These are phyloP conservation scores for Cymbomonas tetramitiformis DNA, from an alignment of 139 green algal species.

Conservation along the genomic window DNA sequence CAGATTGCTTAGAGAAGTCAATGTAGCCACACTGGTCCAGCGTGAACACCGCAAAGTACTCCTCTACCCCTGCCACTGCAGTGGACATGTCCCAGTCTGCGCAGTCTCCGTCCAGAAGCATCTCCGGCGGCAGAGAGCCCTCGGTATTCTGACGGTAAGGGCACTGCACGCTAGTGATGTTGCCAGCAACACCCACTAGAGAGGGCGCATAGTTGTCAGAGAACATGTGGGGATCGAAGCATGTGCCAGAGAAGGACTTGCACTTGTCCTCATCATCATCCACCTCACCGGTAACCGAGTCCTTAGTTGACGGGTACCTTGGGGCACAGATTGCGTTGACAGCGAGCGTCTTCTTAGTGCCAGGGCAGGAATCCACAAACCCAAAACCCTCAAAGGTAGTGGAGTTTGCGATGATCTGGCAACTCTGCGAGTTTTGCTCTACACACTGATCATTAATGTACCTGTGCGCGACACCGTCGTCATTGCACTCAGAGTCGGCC, in stretches of 20 bases:
- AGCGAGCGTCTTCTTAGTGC: slow-evolving; percentile 8
- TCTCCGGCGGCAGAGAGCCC: too few species aligned
- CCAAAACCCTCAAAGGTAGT: background rate
- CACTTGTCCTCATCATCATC: too few species aligned
- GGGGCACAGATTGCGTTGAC: slow-evolving; percentile 17
- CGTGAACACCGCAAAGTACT: too few species aligned
- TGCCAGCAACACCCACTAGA: background rate
- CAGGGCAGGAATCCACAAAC: slow-evolving; percentile 19
- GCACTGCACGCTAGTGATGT: background rate
- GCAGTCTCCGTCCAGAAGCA: too few species aligned
- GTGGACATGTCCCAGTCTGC: too few species aligned
- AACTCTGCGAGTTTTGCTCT: background rate
- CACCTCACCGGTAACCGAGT: background rate
- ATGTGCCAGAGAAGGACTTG: too few species aligned
- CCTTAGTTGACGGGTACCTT: background rate
- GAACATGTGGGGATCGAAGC: too few species aligned
- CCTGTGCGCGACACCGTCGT: slow-evolving; percentile 3
- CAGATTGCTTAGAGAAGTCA: too few species aligned
- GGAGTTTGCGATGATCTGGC: slow-evolving; percentile 1
- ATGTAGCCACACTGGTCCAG: too few species aligned
- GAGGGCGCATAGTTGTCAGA: background rate
- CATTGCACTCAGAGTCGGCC: slow-evolving; percentile 8
- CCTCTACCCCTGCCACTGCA: too few species aligned
- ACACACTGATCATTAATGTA: background rate
- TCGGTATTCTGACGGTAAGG: too few species aligned